A percentile compares a stretch with the other conserved stretches of the same genome.
These are phyloP conservation scores for Xenoacremonium recifei DNA, from an alignment of 2,329 filamentous ascomycete species.

Conservation along the genomic window DNA sequence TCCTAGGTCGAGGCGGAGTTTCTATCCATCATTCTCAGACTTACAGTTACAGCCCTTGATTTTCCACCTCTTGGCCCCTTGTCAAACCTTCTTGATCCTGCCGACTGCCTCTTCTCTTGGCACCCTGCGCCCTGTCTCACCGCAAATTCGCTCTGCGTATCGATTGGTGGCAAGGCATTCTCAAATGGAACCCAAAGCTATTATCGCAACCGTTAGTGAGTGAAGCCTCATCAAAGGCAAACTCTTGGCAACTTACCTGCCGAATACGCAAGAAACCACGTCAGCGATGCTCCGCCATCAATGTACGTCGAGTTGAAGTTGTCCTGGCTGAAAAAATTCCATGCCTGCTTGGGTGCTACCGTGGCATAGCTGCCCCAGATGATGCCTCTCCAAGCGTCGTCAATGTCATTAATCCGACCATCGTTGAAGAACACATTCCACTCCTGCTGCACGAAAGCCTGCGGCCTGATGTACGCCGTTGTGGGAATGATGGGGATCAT, in stretches of 20 bases:
- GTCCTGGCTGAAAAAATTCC: conserved; percentile 68
- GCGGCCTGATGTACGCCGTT: conserved; percentile 64
- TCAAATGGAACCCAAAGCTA: conserved; percentile 21
- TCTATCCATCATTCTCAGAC: not conserved
- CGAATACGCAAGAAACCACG: conserved; percentile 80
- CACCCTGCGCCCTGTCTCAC: no score
- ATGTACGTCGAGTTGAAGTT: conserved; percentile 68
- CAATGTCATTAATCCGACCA: conserved; percentile 61
- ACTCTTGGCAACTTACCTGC: conserved; percentile 56
- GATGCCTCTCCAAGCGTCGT: conserved; percentile 82
- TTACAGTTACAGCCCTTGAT: not conserved
- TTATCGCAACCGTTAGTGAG: conserved; percentile 11
- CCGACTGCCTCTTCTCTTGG: no score
- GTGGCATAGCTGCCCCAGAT: conserved; percentile 80
- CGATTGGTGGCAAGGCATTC: no score
- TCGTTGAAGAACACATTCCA: conserved; percentile 77
- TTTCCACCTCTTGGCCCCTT: not conserved
- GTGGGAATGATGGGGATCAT: conserved; percentile 75
- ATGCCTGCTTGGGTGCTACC: conserved; percentile 67
- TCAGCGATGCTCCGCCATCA: conserved; percentile 79
- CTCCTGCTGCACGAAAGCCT: conserved; percentile 74
- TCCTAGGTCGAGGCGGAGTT: not conserved
- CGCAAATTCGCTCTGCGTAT: no score
- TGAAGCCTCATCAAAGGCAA: not conserved
- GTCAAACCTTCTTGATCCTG: not conserved